These are phyloP conservation scores for Thuidium tamariscinum DNA, from an alignment of 225 moss, liverwort and hornwort genomes.

Conservation along the genomic window DNA sequence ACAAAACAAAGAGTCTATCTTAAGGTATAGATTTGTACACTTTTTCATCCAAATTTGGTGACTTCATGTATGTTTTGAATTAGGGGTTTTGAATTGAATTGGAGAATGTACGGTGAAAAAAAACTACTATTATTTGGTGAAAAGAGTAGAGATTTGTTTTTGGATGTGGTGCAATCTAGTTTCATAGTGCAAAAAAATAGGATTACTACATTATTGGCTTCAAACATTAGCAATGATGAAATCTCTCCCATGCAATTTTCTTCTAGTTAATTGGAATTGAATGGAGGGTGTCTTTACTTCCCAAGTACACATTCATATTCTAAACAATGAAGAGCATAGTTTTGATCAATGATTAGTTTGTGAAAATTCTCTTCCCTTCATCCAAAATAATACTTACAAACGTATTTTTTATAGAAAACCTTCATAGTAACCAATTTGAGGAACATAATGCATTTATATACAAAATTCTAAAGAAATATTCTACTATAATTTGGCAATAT, in stretches of 20 bases:
- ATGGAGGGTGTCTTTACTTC: neutral
- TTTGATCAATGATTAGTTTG: rapidly evolving
- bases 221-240: no score
- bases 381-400: neutral
- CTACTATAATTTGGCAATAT: no score
- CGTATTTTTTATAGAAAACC: no score
- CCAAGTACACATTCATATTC: rapidly evolving
- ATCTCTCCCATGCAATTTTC: neutral
- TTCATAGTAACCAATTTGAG: neutral
- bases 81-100: neutral
- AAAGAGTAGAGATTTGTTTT: neutral
- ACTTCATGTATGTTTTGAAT: no score
- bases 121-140: rapidly evolving
- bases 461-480: neutral
- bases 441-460: neutral
- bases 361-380: neutral
- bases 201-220: rapidly evolving
- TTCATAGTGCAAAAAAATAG: rapidly evolving
- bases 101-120: rapidly evolving
- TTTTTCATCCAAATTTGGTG: neutral
- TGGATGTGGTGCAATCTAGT: neutral
- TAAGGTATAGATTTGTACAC: no score
- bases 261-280: rapidly evolving
- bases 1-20: no score
- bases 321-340: rapidly evolving